phyloP scores from a whole-genome alignment of 495 filamentous ascomycete genomes.

The Sordaria brevicollis region DNA sequence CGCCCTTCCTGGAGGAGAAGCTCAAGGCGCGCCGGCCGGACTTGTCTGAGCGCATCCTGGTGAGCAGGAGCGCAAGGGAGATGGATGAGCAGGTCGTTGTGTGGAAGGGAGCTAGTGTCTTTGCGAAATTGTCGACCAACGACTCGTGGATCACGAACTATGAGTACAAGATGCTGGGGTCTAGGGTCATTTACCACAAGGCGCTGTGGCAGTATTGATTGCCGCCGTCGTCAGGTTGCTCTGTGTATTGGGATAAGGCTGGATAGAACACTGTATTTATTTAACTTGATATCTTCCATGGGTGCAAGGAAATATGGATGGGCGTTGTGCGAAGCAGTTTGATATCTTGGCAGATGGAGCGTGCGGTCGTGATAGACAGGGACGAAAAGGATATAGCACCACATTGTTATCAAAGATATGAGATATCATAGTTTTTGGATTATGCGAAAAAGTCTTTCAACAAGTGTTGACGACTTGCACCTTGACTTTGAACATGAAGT shows the following conservation, averaged over 20 bases:
- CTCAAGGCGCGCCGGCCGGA: slow-evolving; percentile 59
- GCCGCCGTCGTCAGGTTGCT: neutral
- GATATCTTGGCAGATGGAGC: neutral
- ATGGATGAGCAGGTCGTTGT: slow-evolving; percentile 89
- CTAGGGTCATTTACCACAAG: slow-evolving; percentile 73
- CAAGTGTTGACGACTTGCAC: too few species aligned
- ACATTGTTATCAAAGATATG: neutral
- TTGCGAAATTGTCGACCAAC: slow-evolving; percentile 84
- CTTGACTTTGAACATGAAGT: too few species aligned
- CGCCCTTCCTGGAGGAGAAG: slow-evolving; percentile 67
- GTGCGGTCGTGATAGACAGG: neutral
- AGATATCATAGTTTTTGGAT: neutral
- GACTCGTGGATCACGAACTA: slow-evolving; percentile 85
- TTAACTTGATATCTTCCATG: neutral
- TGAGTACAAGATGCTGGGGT: slow-evolving; percentile 83
- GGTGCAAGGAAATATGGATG: neutral
- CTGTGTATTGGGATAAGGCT: neutral
- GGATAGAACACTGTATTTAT: neutral
- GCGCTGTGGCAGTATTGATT: slow-evolving; percentile 61
- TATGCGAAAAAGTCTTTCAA: neutral
- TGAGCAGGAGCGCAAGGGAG: slow-evolving; percentile 79
- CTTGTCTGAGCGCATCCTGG: slow-evolving; percentile 72
- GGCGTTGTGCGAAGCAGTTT: neutral
- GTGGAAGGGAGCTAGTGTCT: slow-evolving; percentile 97
- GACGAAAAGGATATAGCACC: neutral